Evolutionary conservation across 495 filamentous ascomycete genomes (phyloP), one percentile per base, ranked within the genome.

Genomic region (Penicillium argentinense): DNA sequence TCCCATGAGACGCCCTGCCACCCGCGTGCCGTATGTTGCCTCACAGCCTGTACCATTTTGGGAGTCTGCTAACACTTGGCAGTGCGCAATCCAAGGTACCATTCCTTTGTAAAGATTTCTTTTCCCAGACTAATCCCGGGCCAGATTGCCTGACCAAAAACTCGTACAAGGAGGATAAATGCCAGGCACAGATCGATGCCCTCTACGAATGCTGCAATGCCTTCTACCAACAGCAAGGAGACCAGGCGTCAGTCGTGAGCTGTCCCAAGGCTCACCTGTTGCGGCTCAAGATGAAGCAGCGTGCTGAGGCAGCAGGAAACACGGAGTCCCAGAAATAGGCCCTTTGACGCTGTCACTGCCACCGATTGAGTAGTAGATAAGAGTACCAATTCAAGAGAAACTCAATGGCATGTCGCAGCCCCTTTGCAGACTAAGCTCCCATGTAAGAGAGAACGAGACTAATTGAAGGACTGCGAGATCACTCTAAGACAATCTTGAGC

Each of bases 401-500:
- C 23, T 5, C 17, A 51, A 49, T 54, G 47, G 54, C 41, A 62
- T 79, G 74, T 79, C 63, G 64, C 76, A 75, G 67, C 71, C 69
- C 68, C 65, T 61, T 69, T 70, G 59, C 58, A 68, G 67, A 65
- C 75, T 74, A 60, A 72, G 68, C 74, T 74, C 56, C 78, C 81
- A 82, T 64, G 40, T 66, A 51, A 48, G 67, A 59, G 56, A 54
- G 65, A 72, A 72, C 68, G 58, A 70, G 86, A 79, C 75, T 84
- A 87, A 78, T 78, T 75, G 67, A 85, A 69, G 76, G 79, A 86
- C 77, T 79, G 82, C 66, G 69, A 74, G 61, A 59, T 87, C 81
- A 59, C 59, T 98, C 81, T 98, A 80, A 95, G 93, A 85, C 84
- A 84, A 91, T 90, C 88, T 87, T 91, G 91, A 98, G 93, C 93